phyloP scores from a whole-genome alignment of 805 yeast species.

The Diddensiella santjacobensis region DNA sequence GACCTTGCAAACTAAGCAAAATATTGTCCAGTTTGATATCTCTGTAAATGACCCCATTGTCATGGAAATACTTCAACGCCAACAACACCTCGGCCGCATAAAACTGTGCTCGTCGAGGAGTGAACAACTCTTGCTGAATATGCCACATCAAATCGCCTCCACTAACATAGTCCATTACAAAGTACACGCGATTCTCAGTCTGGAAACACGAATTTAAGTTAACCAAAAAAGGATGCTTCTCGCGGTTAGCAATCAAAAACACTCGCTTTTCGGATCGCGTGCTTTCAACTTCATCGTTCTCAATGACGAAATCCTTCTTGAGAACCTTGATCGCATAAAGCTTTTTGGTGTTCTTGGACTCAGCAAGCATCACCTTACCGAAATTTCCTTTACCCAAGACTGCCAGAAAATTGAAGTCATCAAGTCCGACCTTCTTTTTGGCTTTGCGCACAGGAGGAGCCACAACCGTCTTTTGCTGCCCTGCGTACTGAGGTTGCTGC shows the following conservation, averaged over 20 bases:
- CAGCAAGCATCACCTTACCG: conserved; percentile 97
- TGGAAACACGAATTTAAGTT: conserved; percentile 94
- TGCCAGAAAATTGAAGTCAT: conserved; percentile 90
- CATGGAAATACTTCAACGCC: conserved; percentile 90
- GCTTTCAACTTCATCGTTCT: conserved; percentile 93
- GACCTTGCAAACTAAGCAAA: conserved; percentile 83
- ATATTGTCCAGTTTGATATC: conserved; percentile 95
- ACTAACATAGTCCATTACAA: conserved; percentile 96
- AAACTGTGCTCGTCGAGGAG: conserved; percentile 89
- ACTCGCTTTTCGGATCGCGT: conserved; percentile 93
- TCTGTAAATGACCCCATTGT: conserved; percentile 92
- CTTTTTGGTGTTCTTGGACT: conserved; percentile 74
- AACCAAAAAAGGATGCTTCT: conserved; percentile 87
- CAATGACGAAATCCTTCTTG: conserved; percentile 92
- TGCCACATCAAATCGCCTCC: conserved; percentile 99
- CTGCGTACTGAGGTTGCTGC: conserved; percentile 2
- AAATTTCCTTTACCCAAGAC: conserved; percentile 98
- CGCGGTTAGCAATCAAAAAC: conserved; percentile 74
- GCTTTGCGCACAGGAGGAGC: conserved; percentile 7
- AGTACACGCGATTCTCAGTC: conserved; percentile 94
- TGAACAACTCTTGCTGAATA: conserved; percentile 85
- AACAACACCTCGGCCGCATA: conserved; percentile 95
- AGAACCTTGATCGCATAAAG: conserved; percentile 94
- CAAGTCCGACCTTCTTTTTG: conserved; percentile 61
- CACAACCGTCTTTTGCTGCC: not conserved